Evolutionary conservation across 148 eudicot species (phyloP), one percentile per base, ranked within the genome.

Genomic region (Tetragonia tetragonoides): DNA sequence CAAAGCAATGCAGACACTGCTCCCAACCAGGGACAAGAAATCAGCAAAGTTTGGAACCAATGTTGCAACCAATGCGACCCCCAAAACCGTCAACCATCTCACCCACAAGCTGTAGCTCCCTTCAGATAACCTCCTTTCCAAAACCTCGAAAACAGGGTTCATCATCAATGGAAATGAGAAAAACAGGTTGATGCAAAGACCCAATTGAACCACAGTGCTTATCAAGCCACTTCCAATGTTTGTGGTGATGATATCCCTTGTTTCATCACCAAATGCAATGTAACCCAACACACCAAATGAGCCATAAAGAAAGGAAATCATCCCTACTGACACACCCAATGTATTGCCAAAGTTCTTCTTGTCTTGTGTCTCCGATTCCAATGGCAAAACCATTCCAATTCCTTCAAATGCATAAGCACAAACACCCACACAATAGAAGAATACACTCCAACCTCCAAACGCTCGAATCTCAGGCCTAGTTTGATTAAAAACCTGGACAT

Each of bases 71-170:
- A 91, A 83, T 54, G 79, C 68, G 56, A 93, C 86, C 42, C 38
- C 83, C 20, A 90, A 56, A 57, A 93, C 91, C 82, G 86, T 67
- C 73, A 73, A 40, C 91, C 98, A 93, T 56, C 98, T 93, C 65
- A 85, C 76, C 94, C 88, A 93, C 72, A 93, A 64, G 79, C 83
- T 83, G 65, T 88, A 91, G 63, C 81, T 82, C 20, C 97, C 98
- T 14, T 81, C 87, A 67, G 85, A 82, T 3, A 81, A 82, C 76
- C 94, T 81, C 77, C 98, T 83, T 75, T 90, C 97, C 70, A 93
- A 78, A 21, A 93, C 97, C 86, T 93, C 97, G 71, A 75, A 92
- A 75, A 92, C 97, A 5, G 97, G 97, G 82, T 92, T 86, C 94
- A 92, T 92, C 97, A 90, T 92, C 86, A 92, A 76, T 9, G 97